Conservation (phyloP, 179 eudicot species). For the Patellifolia procumbens region DNA sequence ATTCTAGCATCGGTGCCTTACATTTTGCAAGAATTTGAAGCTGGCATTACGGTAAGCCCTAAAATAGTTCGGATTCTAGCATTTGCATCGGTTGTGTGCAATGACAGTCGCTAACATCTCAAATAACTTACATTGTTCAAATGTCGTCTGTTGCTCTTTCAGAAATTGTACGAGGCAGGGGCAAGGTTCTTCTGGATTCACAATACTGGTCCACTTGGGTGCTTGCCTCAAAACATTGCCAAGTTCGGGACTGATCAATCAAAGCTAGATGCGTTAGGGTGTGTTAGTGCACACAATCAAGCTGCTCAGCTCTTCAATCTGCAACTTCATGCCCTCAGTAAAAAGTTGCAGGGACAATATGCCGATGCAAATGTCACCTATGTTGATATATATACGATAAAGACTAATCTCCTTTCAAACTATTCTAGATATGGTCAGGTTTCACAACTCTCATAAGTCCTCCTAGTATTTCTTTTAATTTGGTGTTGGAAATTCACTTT, state of each 20-base stretch:
- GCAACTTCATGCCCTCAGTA: constrained; percentile 76
- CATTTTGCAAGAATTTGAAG: constrained; percentile 67
- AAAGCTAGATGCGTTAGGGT: constrained; percentile 71
- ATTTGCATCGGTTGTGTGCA: constrained; percentile 7
- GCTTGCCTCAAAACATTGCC: constrained; percentile 79
- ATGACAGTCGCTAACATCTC: neutral
- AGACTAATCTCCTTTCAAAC: constrained; percentile 69
- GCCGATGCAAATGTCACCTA: constrained; percentile 67
- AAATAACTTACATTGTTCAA: neutral
- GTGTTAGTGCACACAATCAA: constrained; percentile 78
- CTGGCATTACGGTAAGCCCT: constrained; percentile 57
- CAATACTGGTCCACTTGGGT: constrained; percentile 92
- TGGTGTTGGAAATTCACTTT: neutral
- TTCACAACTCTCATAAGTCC: constrained; percentile 16
- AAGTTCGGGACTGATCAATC: constrained; percentile 68
- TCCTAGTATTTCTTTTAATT: neutral
- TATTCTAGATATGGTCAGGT: constrained; percentile 82
- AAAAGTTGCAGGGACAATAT: constrained; percentile 61
- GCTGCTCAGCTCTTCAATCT: constrained; percentile 78
- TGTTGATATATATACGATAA: constrained; percentile 69
- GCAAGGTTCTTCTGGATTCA: constrained; percentile 92
- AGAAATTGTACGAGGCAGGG: constrained; percentile 71
- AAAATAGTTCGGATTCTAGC: neutral
- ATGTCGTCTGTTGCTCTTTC: constrained; percentile 13
- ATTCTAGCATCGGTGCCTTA: constrained; percentile 68